phyloP scores from a whole-genome alignment of 2,329 filamentous ascomycete genomes.

The Hymenoscyphus scutula region DNA sequence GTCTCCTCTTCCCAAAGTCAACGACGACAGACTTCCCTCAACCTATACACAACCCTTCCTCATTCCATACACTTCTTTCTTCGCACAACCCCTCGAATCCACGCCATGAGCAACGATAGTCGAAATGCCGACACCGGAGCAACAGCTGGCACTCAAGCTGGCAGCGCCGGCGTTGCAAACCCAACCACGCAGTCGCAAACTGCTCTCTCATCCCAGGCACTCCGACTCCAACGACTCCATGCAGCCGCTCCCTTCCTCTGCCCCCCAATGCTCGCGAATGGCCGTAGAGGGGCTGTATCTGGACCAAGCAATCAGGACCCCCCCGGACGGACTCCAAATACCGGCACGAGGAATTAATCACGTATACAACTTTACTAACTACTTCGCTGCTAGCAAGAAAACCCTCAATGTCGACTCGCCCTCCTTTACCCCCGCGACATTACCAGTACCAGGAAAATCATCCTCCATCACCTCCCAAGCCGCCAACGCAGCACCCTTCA shows the following conservation, averaged over 20 bases:
- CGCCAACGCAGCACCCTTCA: slow-evolving; percentile 84
- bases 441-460: slow-evolving; percentile 57
- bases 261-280: not conserved
- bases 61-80: not conserved
- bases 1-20: not conserved
- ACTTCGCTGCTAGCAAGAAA: slow-evolving; percentile 56
- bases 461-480: slow-evolving; percentile 81
- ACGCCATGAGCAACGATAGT: not conserved
- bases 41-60: not conserved
- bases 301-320: slow-evolving; percentile 15
- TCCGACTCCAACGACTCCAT: not conserved
- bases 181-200: not conserved
- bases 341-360: not conserved
- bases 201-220: too few relatives aligned
- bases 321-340: not conserved
- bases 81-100: not conserved
- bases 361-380: not conserved
- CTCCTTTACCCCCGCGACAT: slow-evolving; percentile 75
- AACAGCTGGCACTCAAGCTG: not conserved
- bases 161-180: too few relatives aligned
- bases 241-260: not conserved
- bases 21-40: not conserved
- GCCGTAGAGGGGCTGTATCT: slow-evolving; percentile 7
- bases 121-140: not conserved
- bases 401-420: slow-evolving; percentile 93